A percentile compares a stretch with the other conserved stretches of the same genome.
These are phyloP conservation scores for Scheffersomyces illinoinensis DNA, from an alignment of 1,139 yeast species.

Conservation along the genomic window DNA sequence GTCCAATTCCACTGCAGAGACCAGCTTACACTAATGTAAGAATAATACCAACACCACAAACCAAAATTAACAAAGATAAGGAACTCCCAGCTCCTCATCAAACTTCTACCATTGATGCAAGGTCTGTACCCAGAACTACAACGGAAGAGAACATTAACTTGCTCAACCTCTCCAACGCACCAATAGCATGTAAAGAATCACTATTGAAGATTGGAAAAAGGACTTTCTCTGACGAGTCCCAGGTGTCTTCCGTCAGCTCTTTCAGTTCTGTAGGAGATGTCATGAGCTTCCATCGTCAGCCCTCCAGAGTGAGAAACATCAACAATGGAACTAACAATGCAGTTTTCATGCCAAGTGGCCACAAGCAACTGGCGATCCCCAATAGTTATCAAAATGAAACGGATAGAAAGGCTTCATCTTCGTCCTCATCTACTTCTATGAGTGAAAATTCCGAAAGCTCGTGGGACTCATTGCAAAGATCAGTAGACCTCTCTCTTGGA, in stretches of 20 bases:
- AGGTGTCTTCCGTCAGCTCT: conserved; percentile 39
- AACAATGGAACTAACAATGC: not conserved
- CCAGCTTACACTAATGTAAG: conserved; percentile 7
- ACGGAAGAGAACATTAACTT: conserved; percentile 11
- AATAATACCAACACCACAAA: not conserved
- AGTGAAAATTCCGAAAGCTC: conserved; percentile 18
- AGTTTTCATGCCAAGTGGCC: not conserved
- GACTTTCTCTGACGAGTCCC: conserved; percentile 40
- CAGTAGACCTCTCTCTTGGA: conserved; percentile 27
- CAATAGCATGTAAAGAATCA: conserved; percentile 5
- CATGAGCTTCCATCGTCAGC: conserved; percentile 17
- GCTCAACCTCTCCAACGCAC: conserved; percentile 13
- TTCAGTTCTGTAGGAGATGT: conserved; percentile 40
- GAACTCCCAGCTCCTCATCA: not conserved
- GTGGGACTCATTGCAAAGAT: conserved; percentile 39
- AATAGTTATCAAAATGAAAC: not conserved
- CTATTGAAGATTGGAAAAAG: conserved; percentile 26
- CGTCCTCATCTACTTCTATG: conserved; percentile 8
- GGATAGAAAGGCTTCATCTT: not conserved
- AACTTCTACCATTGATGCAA: not conserved
- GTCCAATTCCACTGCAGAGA: not conserved
- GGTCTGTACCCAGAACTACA: conserved; percentile 9
- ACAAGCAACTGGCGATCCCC: not conserved
- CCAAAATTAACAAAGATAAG: not conserved
- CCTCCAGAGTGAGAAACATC: not conserved